A percentile compares a stretch with the other conserved stretches of the same genome.
Evolutionary conservation across 805 yeast species (phyloP).

Genomic region (Candida suzukii): DNA sequence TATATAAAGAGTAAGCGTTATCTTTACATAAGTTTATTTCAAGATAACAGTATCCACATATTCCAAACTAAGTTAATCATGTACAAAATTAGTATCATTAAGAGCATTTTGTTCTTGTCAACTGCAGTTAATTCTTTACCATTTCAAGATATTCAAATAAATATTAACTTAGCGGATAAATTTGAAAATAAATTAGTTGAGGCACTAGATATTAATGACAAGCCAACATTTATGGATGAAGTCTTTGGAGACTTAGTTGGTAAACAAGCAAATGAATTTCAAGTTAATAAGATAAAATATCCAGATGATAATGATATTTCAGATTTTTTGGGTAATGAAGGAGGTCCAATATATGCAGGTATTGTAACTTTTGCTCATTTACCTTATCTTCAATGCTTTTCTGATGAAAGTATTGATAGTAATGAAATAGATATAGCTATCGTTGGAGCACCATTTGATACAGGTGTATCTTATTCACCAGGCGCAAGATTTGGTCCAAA

Average conservation of each 20-base stretch:
- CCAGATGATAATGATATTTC: slow-evolving; percentile 31
- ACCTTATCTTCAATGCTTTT: slow-evolving; percentile 37
- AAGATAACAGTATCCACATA: no score
- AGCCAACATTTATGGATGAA: slow-evolving; percentile 13
- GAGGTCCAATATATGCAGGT: slow-evolving; percentile 35
- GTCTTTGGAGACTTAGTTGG: slow-evolving; percentile 17
- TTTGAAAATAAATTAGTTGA: no score
- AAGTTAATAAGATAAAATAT: slow-evolving; percentile 16
- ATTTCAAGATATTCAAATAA: no score
- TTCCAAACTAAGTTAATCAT: no score
- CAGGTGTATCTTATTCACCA: slow-evolving; percentile 48
- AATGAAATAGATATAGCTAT: slow-evolving; percentile 40
- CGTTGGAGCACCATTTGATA: slow-evolving; percentile 54
- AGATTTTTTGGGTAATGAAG: slow-evolving; percentile 15
- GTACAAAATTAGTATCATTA: no score
- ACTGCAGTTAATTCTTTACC: no score
- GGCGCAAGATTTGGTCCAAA: slow-evolving; percentile 58
- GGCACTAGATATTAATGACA: no score
- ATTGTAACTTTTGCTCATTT: slow-evolving; percentile 49
- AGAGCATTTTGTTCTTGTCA: no score
- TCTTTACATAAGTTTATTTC: no score
- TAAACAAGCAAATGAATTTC: slow-evolving; percentile 6
- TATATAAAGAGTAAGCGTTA: no score
- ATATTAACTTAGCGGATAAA: no score
- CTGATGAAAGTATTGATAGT: slow-evolving; percentile 15